These are phyloP conservation scores for Colletotrichum scovillei DNA, from an alignment of 2,329 filamentous ascomycete species.

Conservation along the genomic window DNA sequence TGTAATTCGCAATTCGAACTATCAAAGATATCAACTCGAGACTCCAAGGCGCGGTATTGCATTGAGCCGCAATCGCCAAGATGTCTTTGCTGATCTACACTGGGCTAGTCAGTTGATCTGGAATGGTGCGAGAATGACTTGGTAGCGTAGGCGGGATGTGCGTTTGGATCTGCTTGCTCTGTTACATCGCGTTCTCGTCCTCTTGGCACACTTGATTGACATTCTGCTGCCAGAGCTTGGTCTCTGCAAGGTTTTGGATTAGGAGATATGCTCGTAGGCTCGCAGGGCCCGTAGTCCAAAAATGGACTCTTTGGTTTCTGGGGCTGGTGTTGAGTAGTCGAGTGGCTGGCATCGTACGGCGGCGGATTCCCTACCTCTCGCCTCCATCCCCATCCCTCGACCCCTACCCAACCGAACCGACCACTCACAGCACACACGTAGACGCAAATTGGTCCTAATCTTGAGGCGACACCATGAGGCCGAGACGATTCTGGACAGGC, in stretches of 20 bases:
- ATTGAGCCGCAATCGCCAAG: slow-evolving; percentile 24
- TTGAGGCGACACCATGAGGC: neutral
- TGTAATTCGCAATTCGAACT: neutral
- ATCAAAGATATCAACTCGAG: neutral
- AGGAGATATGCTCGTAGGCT: neutral
- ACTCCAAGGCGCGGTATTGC: neutral
- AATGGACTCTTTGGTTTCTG: slow-evolving; percentile 6
- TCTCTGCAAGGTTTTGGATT: neutral
- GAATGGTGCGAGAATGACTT: neutral
- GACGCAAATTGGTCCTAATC: neutral
- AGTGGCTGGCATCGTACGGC: neutral
- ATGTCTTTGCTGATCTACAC: slow-evolving; percentile 8
- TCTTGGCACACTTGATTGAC: neutral
- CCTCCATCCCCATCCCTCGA: neutral
- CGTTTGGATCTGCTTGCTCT: slow-evolving; percentile 7
- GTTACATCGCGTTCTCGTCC: slow-evolving; percentile 1
- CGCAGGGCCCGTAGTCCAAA: neutral
- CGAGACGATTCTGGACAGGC: neutral
- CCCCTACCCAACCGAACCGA: neutral
- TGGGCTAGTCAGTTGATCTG: neutral
- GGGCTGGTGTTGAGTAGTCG: neutral
- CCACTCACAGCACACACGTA: neutral
- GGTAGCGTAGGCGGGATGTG: neutral
- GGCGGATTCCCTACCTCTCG: neutral
- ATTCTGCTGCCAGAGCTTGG: neutral